A percentile compares a stretch with the other conserved stretches of the same genome.
Evolutionary conservation across 73 alveolate genomes (phyloP).

Genomic region (Tetrahymena elliotti): DNA sequence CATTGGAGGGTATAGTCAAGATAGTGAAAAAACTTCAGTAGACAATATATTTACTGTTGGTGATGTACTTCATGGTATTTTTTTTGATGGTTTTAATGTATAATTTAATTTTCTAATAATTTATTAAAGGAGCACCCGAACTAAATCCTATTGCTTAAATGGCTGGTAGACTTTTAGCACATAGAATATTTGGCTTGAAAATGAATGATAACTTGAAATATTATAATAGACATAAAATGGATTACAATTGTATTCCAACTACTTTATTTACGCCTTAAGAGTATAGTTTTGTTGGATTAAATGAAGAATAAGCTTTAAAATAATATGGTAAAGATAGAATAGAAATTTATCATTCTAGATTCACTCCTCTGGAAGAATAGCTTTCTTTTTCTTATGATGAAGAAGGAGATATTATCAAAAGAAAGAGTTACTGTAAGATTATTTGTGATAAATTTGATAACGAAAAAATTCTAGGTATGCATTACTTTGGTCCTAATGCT

Average conservation of each 20-base stretch:
- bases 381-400: slow-evolving; percentile 3
- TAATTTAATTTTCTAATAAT: background rate
- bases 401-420: slow-evolving; percentile 5
- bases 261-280: slow-evolving; percentile 80
- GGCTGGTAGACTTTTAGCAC: slow-evolving; percentile 59
- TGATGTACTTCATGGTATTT: slow-evolving; percentile 71
- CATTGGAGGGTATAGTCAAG: slow-evolving; percentile 20
- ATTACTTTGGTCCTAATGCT: slow-evolving; percentile 92
- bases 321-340: slow-evolving; percentile 71
- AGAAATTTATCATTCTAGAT: slow-evolving; percentile 81
- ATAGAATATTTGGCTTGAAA: slow-evolving; percentile 40
- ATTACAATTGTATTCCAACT: slow-evolving; percentile 79
- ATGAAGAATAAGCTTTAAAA: slow-evolving; percentile 75
- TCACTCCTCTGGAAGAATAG: slow-evolving; percentile 70
- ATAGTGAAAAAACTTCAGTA: slow-evolving; percentile 44
- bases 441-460: slow-evolving; percentile 53
- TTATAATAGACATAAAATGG: slow-evolving; percentile 44
- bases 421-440: slow-evolving; percentile 62
- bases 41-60: slow-evolving; percentile 67
- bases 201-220: background rate
- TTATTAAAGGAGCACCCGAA: slow-evolving; percentile 53
- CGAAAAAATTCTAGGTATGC: slow-evolving; percentile 76
- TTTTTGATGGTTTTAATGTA: background rate
- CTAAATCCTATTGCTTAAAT: slow-evolving; percentile 60
- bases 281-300: slow-evolving; percentile 79